These are phyloP conservation scores for Claviceps maximensis DNA, from an alignment of 2,329 filamentous ascomycete genomes.

Conservation along the genomic window DNA sequence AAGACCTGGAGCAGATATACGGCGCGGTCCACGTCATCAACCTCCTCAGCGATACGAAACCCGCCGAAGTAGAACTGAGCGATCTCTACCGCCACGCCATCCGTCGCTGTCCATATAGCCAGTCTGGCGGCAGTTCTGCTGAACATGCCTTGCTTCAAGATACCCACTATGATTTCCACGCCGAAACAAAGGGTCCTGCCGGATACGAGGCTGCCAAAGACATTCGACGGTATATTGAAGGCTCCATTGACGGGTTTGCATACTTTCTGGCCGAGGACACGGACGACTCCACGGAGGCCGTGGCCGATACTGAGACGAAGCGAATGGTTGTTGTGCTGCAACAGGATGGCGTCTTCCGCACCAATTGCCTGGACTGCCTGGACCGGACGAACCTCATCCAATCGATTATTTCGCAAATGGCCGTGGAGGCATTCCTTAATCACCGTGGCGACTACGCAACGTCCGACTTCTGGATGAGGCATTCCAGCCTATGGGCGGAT, in stretches of 20 bases:
- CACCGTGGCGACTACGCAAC: conserved; percentile 57
- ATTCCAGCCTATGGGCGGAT: conserved; percentile 91
- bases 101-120: conserved; percentile 57
- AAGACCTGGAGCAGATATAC: conserved; percentile 72
- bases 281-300: conserved; percentile 35
- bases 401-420: conserved; percentile 89
- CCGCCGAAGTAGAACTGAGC: conserved; percentile 73
- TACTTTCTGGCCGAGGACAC: conserved; percentile 75
- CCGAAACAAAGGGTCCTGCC: conserved; percentile 72
- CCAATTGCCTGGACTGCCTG: conserved; percentile 90
- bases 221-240: conserved; percentile 65
- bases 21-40: conserved; percentile 89
- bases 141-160: conserved; percentile 65
- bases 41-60: conserved; percentile 79
- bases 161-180: conserved; percentile 94
- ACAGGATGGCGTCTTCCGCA: conserved; percentile 90
- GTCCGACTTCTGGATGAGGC: conserved; percentile 80
- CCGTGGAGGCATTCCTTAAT: conserved; percentile 67
- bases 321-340: conserved; percentile 61
- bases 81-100: conserved; percentile 69
- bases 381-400: conserved; percentile 95
- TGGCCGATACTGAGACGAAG: conserved; percentile 19
- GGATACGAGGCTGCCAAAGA: conserved; percentile 86
- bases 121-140: conserved; percentile 34
- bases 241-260: conserved; percentile 77